Base-by-base conservation (phyloP, 2,329 filamentous ascomycete species). In the Coniosporium tulheliwenetii region DNA sequence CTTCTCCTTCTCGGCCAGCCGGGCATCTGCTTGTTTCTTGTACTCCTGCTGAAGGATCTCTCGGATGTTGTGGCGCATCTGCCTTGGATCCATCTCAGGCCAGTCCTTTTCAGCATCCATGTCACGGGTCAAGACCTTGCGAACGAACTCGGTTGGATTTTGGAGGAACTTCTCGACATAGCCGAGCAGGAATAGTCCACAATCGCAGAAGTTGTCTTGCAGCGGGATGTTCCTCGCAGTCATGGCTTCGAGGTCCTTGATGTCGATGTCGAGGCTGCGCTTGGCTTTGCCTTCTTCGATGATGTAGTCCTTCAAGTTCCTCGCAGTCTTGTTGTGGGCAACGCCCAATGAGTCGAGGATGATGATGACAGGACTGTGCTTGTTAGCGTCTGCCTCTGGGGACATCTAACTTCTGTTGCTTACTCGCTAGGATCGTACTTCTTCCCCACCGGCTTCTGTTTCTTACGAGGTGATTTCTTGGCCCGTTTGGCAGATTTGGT, bases 171-270 rank as follows among this genome's bases (percentile, higher is more conserved):
- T 77, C 47, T 85, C 74, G 40, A 93, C 69, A 52, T 96, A 98
- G 2, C 79, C 81, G 3, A 95, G 65, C 2, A 96, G 65, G 50
- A 82, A 98, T 0, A 95, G 65, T 8, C 91, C 91, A 52, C 91
- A 98, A 55, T 98, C 91, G 45, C 75, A 87, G 49, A 72, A 82
- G 53, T 98, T 96, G 38, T 75, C 63, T 57, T 98, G 91, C 45
- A 73, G 63, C 0, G 91, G 89, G 10, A 95, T 79, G 7, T 71
- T 68, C 44, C 74, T 81, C 4, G 83, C 84, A 33, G 77, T 85
- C 66, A 83, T 77, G 3, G 73, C 75, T 45, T 66, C 65, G 41
- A 75, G 60, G 9, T 60, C 50, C 5, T 56, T 58, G n/a, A 58
- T 54, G 9, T 65, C 55, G 10, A 72, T 62, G 5, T 64, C 56